Base-by-base conservation (phyloP, 345 rosid species). In the Toxicodendron radicans region DNA sequence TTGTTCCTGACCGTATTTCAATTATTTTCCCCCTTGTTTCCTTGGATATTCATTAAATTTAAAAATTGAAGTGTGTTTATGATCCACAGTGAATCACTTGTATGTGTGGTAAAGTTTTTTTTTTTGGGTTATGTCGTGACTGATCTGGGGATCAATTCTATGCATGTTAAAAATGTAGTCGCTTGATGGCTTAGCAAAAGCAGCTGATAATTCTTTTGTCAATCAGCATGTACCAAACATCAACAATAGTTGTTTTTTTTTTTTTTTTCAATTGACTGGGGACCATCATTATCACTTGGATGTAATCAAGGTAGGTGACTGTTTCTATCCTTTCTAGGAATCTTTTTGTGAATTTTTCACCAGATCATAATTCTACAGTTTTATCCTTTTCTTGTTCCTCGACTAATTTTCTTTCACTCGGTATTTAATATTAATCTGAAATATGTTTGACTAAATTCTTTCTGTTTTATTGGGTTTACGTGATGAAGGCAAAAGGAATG, bases 401-500 rank as follows among this genome's bases (percentile, higher is more conserved):
- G 0, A 33, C 16, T 43, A 17, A 10, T 10, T 64, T 30, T 51
- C 4, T 64, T 27, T 73, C 21, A 12, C 48, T 45, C 33, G 21
- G 52, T 23, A 46, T 48, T 33, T 2, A 33, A 58, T 68, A 52
- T 13, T 20, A 17, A 14, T 63, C 17, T 68, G 10, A 52, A 54
- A 27, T 60, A 14, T 71, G 16, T 74, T 71, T 65, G 30, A 57
- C 41, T 27, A 10, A 43, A 58, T 65, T 32, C 72, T 63, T 73
- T 70, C 68, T 58, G 18, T 75, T 66, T 46, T 20, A 45, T 13
- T 63, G 70, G 13, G 78, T 77, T 59, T 38, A 62, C 65, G 18
- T 75, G 76, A 67, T 76, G 62, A 76, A 90, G 94, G 83, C 72
- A 57, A 87, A 85, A 76, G 88, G 79, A 75, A 69, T 74, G 75